Conservation (phyloP, 2,329 filamentous ascomycete genomes). For the Cercospora canescens region DNA sequence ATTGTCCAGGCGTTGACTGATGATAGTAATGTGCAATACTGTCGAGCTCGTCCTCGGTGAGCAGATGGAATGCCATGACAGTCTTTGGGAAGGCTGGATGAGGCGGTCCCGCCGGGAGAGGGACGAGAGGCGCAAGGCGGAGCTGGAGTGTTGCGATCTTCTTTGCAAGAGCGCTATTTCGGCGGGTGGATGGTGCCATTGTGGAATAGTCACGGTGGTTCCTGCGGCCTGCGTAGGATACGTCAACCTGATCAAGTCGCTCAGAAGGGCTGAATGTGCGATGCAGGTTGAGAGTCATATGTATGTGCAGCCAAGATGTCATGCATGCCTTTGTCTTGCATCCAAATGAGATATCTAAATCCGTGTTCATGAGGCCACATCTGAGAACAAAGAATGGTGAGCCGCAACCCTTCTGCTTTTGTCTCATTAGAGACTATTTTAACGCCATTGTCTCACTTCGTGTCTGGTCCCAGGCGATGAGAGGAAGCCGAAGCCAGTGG, state of each 20-base stretch:
- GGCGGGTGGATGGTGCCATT: conserved; percentile 36
- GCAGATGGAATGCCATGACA: conserved; percentile 70
- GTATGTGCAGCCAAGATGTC: neutral
- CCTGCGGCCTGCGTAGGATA: conserved; percentile 25
- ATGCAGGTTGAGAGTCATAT: neutral
- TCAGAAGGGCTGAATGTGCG: too few relatives aligned
- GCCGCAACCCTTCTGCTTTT: neutral
- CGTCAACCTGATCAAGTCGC: too few relatives aligned
- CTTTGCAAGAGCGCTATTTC: conserved; percentile 47
- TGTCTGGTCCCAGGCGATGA: neutral
- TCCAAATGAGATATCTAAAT: conserved; percentile 16
- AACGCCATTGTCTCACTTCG: neutral
- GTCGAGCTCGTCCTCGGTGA: conserved; percentile 71
- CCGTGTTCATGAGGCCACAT: conserved; percentile 1
- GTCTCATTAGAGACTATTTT: neutral
- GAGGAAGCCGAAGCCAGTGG: neutral
- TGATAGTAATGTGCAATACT: conserved; percentile 71
- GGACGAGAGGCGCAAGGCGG: conserved; percentile 64
- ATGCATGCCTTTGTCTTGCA: conserved; percentile 12
- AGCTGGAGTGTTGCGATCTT: conserved; percentile 69
- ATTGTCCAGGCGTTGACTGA: conserved; percentile 61
- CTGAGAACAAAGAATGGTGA: neutral
- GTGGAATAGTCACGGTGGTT: neutral
- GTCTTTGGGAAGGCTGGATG: conserved; percentile 67
- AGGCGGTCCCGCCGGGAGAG: conserved; percentile 56